Evolutionary conservation across 129 eudicot species (phyloP), one percentile per base, ranked within the genome.

Genomic region (Solidago caesia): DNA sequence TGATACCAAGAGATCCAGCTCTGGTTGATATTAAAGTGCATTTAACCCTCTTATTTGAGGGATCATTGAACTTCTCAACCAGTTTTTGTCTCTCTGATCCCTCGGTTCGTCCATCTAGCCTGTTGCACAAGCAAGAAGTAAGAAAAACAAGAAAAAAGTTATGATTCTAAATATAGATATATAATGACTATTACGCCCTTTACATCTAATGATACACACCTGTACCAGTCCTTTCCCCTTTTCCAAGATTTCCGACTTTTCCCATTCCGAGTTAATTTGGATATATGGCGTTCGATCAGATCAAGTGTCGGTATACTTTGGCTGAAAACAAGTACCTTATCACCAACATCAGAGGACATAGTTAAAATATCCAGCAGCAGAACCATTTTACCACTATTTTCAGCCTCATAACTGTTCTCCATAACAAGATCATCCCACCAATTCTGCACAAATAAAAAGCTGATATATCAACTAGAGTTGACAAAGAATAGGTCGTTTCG

Each of bases 1-100:
- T 94, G n/a, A 94, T 94, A 63, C 98, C 98, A 60, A 94, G 80
- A 64, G 97, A 89, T 57, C 98, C 98, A 81, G 98, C 98, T 78
- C 88, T 83, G 9, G 98, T 94, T 51, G 98, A 94, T 82, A 94
- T 90, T 77, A 94, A 73, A 56, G 89, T 81, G 82, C 98, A 94
- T 64, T 94, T 90, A 26, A 94, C 98, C 82, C 98, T 88, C 81
- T 71, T 84, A 79, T 94, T 94, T 52, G 80, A 68, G 7, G 96
- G 86, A 67, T 88, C 91, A 53, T 94, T 94, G 25, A 94, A 94
- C 75, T 78, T 82, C 64, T 94, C 98, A 62, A 94, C 98, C 53
- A 94, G 79, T 67, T 79, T 91, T 84, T 94, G 98, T 82, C 98
- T 87, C 85, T 90, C 98, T 25, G 87, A 90, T 26, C 91, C 84